phyloP scores from a whole-genome alignment of 805 yeast genomes.

The Yamadazyma sp. region DNA sequence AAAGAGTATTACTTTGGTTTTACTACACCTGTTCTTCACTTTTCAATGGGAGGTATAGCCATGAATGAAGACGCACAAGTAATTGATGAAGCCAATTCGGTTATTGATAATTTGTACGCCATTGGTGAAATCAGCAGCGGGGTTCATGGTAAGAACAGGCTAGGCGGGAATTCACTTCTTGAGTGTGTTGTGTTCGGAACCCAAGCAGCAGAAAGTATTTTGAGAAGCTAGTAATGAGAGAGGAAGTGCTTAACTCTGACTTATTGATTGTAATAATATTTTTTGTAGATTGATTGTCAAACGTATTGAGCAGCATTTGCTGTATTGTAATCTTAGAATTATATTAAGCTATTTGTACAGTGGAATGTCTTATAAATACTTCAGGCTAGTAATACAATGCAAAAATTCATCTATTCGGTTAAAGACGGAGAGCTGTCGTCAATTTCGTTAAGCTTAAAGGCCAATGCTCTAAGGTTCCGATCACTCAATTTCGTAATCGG shows the following conservation, averaged over 20 bases:
- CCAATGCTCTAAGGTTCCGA: conserved; percentile 16
- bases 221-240: too few relatives aligned
- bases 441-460: conserved; percentile 9
- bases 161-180: conserved; percentile 44
- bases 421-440: conserved; percentile 8
- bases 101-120: conserved; percentile 44
- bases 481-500: conserved; percentile 17
- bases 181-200: conserved; percentile 42
- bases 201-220: conserved; percentile 9
- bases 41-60: conserved; percentile 69
- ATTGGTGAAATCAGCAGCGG: conserved; percentile 50
- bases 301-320: too few relatives aligned
- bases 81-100: conserved; percentile 23
- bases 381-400: too few relatives aligned
- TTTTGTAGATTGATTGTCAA: too few relatives aligned
- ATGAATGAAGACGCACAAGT: conserved; percentile 50
- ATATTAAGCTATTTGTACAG: too few relatives aligned
- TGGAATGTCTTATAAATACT: too few relatives aligned
- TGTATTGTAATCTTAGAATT: too few relatives aligned
- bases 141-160: conserved; percentile 44
- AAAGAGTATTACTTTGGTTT: conserved; percentile 46
- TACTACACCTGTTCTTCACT: conserved; percentile 62
- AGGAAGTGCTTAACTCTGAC: too few relatives aligned
- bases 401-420: conserved; percentile 3
- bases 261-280: too few relatives aligned